phyloP scores from a whole-genome alignment of 2,329 filamentous ascomycete species.

The Onygenales sp. region DNA sequence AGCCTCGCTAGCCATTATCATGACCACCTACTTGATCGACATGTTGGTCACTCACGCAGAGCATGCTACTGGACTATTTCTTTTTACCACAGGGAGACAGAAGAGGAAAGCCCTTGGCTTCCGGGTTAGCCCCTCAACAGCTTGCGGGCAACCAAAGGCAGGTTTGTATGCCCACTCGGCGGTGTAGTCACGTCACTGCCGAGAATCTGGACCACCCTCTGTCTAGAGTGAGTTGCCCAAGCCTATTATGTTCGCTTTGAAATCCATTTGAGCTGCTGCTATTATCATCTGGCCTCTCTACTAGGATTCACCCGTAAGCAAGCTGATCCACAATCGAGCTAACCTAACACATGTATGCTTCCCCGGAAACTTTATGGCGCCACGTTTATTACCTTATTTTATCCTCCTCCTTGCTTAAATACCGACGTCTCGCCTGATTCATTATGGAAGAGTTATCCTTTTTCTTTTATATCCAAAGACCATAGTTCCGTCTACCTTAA shows the following conservation, averaged over 20 bases:
- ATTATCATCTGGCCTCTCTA: not conserved
- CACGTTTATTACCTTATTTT: not conserved
- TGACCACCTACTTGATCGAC: not conserved
- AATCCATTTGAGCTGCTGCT: not conserved
- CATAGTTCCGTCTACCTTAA: not conserved
- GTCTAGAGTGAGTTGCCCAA: not conserved
- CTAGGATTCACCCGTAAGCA: not conserved
- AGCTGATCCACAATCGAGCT: not conserved
- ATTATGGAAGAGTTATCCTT: not conserved
- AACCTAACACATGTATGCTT: not conserved
- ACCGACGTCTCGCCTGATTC: not conserved
- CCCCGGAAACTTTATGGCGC: not conserved
- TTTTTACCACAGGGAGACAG: not conserved
- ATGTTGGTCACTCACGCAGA: not conserved
- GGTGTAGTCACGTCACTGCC: not conserved
- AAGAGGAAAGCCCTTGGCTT: not conserved
- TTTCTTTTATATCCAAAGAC: not conserved
- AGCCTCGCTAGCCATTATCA: not conserved
- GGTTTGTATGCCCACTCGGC: not conserved
- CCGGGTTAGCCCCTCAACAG: not conserved
- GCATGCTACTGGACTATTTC: not conserved
- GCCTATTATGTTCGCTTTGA: not conserved
- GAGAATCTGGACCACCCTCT: not conserved
- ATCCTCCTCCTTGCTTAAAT: not conserved
- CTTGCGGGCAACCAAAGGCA: not conserved